Base-by-base conservation (phyloP, 129 eudicot genomes). In the Heracleum sosnowskyi region DNA sequence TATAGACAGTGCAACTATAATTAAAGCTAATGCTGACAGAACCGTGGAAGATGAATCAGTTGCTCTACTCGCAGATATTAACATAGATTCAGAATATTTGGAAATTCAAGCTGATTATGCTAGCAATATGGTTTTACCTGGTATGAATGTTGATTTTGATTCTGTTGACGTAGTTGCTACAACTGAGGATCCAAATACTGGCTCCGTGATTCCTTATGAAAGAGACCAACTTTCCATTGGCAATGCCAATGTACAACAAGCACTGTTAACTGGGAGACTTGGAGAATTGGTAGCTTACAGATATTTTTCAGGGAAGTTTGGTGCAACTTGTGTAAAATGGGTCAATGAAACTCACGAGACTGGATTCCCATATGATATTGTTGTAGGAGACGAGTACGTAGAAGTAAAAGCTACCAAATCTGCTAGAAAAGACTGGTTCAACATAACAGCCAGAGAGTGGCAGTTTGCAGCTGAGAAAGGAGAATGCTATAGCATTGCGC, bases 341-440 rank as follows among this genome's bases (percentile, higher is more conserved):
- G 88, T 95, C 51, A 95, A 95, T 78, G 86, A 91, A 85, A 79
- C 62, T 55, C 76, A 76, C 1, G 98, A 91, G 80, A 91, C 85
- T 0, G 98, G 98, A 53, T 82, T 90, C 35, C 98, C 98, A 13
- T 95, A 88, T 66, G 98, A 95, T 79, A 84, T 95, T 72, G 75
- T 86, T 26, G 35, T 91, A 9, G 87, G 83, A 42, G 89, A 82
- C 28, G 81, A 87, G 83, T 95, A 84, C 76, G 81, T 95, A 10
- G 98, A 95, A 83, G 98, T 95, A 10, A 95, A 95, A 86, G 92
- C 98, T 16, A 91, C 98, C 4, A 86, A 75, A 82, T 83, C 85
- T 51, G 84, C 76, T 36, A 80, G 74, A 53, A 95, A 90, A 86
- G 92, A 90, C 64, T 95, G 96, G 98, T 90, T 91, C 53, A 66